These are phyloP conservation scores for Elsinoe fawcettii DNA, from an alignment of 2,329 filamentous ascomycete species.

Conservation along the genomic window DNA sequence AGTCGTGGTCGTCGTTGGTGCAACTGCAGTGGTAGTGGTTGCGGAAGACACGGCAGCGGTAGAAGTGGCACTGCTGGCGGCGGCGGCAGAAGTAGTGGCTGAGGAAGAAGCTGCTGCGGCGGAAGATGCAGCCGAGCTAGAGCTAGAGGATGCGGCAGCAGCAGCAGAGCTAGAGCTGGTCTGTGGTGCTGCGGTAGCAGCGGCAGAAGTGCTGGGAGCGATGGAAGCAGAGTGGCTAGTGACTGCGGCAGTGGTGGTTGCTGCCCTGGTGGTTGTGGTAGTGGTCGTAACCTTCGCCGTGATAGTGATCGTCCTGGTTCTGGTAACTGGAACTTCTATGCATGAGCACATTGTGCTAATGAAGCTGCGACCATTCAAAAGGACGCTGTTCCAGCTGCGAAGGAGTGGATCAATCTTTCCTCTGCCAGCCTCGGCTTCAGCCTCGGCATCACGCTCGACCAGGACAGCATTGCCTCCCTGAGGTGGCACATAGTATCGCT, in stretches of 20 bases:
- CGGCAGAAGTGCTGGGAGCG: neutral
- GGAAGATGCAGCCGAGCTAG: neutral
- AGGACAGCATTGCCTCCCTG: neutral
- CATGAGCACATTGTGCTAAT: conserved; percentile 10
- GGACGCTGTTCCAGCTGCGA: conserved; percentile 9
- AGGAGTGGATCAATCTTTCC: neutral
- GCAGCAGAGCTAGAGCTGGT: neutral
- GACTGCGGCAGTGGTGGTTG: neutral
- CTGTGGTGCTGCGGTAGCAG: neutral
- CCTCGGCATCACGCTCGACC: neutral
- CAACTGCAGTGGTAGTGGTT: neutral
- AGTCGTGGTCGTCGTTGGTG: neutral
- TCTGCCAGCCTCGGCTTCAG: conserved; percentile 1
- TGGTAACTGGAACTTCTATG: conserved; percentile 5
- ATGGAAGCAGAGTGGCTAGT: neutral
- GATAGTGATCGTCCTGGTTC: conserved; percentile 3
- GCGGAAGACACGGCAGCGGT: no score
- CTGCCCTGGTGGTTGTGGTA: neutral
- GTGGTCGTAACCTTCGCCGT: neutral
- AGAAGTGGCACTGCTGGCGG: no score
- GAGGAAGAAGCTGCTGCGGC: neutral
- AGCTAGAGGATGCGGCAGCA: neutral
- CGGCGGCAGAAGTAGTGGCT: neutral
- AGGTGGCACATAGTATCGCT: conserved; percentile 2
- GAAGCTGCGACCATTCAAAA: conserved; percentile 9